Base-by-base conservation (phyloP, 169 alveolate genomes). In the Babesia divergens region DNA sequence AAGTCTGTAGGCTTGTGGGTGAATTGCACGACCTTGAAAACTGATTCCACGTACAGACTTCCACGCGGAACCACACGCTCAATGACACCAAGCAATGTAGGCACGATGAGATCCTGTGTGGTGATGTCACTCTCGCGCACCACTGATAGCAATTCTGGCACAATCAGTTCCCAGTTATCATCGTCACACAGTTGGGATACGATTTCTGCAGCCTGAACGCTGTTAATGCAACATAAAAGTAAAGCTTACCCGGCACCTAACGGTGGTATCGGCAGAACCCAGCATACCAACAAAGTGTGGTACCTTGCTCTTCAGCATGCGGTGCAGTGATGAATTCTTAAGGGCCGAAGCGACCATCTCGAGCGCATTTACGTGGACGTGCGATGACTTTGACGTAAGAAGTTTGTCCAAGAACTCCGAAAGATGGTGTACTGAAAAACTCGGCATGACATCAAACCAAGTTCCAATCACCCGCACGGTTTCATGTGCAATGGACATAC, bases 21-120 rank as follows among this genome's bases (percentile, higher is more conserved):
- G 56, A 85, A 90, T 53, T 90, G 93, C 31, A 95, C 90, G 72
- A 96, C 82, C 72, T 93, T 94, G 37, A 95, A 93, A 47, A 95
- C 88, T 6, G 93, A 93, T 84, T 96, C 98, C 28, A 94, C 90
- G 67, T 94, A 95, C 94, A 97, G 94, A 35, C 92, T 80, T 50
- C 91, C 79, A 42, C 92, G 93, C 7, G 94, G 93, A 16, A 97
- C 96, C 66, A 74, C 91, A 34, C 89, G 91, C 69, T 94, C 98
- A 16, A 97, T 91, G 24, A 93, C 75, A 26, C 93, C 91, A 13
- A 97, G 95, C 3, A 94, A 90, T 77, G 92, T 93, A 24, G 94
- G 92, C 2, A 95, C 96, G 32, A 95, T 64, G 80, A 94, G 96
- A 74, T 94, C 97, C 79, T 95, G 96, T 42, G 94, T 91, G 38